Base-by-base conservation (phyloP, 768 basidiomycete species). In the Kwoniella bestiolae region DNA sequence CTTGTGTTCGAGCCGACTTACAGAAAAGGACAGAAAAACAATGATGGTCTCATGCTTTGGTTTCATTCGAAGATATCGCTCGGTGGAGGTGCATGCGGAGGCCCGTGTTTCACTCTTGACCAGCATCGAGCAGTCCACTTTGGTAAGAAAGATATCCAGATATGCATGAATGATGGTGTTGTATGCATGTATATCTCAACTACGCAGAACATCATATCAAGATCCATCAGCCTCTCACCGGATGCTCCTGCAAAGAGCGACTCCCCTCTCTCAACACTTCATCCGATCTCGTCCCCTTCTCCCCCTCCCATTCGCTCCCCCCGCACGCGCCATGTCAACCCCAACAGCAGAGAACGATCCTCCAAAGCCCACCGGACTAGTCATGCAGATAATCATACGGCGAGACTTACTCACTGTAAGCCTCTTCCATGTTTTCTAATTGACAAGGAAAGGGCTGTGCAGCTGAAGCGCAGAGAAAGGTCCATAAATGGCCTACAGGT, bases 301-400 rank as follows among this genome's bases (percentile, higher is more conserved):
- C 50, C 50, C 11, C 14, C 25, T 11, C n/a, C 16, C 14, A 29
- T 29, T 26, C 11, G 6, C 25, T 11, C n/a, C 16, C 14, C 12
- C n/a, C 50, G 14, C 25, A 28, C 55, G 55, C 31, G 55, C 55
- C 3, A 56, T 56, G 55, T 56, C 21, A 35, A 26, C 5, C 14
- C 8, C 35, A 21, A 28, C 28, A 26, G n/a, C 56, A 16, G 2
- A 35, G 6, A 38, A n/a, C 4, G 55, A 50, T 34, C 29, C 55
- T 14, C 59, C 71, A 1, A 74, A 71, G 53, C 53, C 69, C 1
- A 71, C 73, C n/a, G 68, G 65, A 32, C 66, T 81, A 18, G 72
- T 76, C 26, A 81, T 81, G 80, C 80, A 81, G 67, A 79, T 81
- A 60, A 72, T 81, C 23, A 63, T 81, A 5, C 70, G 76, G 8